A percentile compares a stretch with the other conserved stretches of the same genome.
These are phyloP conservation scores for Stephanodiscus triporus DNA, from an alignment of 108 stramenopile genomes.

Conservation along the genomic window DNA sequence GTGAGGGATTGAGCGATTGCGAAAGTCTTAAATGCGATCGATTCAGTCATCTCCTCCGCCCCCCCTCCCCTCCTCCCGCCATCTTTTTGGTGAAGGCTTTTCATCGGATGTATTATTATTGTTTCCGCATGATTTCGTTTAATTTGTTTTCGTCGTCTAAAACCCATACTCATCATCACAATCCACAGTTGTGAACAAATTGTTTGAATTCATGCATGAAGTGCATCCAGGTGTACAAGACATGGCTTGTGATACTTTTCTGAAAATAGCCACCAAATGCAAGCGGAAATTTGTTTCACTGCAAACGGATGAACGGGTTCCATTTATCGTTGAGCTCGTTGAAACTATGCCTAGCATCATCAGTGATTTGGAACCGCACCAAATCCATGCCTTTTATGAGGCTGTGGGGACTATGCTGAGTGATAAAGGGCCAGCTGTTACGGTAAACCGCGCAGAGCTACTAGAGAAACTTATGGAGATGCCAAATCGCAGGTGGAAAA, in stretches of 20 bases:
- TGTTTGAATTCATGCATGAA: slow-evolving; percentile 99
- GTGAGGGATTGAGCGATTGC: too few species aligned
- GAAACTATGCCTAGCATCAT: slow-evolving; percentile 90
- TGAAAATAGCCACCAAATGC: slow-evolving; percentile 99
- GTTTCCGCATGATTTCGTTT: not conserved
- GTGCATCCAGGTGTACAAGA: slow-evolving; percentile 99
- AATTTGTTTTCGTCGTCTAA: not conserved
- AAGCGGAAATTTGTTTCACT: slow-evolving; percentile 95
- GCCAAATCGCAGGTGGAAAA: slow-evolving; percentile 90
- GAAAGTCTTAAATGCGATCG: too few species aligned
- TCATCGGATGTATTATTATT: not conserved
- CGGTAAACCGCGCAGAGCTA: slow-evolving; percentile 83
- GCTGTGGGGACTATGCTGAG: slow-evolving; percentile 95
- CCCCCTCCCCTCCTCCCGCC: not conserved
- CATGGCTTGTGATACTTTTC: slow-evolving; percentile 99
- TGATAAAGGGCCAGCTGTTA: slow-evolving; percentile 85
- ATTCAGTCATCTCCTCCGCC: not conserved
- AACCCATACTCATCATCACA: not conserved
- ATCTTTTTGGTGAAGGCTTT: not conserved
- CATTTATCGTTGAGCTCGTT: slow-evolving; percentile 94
- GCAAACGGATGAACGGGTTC: slow-evolving; percentile 87
- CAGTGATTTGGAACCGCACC: slow-evolving; percentile 97
- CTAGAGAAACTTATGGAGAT: slow-evolving; percentile 92
- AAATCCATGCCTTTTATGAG: slow-evolving; percentile 99
- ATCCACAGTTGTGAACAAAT: slow-evolving; percentile 96